These are phyloP conservation scores for Thraustochytrium sp. DNA, from an alignment of 352 stramenopile genomes.

Conservation along the genomic window DNA sequence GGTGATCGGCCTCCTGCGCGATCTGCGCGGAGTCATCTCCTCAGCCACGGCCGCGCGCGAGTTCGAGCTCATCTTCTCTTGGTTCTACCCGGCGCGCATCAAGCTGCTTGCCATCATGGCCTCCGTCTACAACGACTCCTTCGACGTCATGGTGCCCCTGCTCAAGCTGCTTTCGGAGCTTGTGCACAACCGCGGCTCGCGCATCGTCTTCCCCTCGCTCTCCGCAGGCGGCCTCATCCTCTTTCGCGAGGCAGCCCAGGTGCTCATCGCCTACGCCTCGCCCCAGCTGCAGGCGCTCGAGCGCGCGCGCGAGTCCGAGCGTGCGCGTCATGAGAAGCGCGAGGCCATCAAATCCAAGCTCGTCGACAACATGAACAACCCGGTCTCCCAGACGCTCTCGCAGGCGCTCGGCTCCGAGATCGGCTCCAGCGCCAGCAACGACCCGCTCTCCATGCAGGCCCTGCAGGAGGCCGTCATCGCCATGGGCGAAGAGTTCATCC, in stretches of 20 bases:
- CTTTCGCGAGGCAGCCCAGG: background rate
- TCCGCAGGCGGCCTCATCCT: slow-evolving; percentile 15
- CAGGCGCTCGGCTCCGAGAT: slow-evolving; percentile 2
- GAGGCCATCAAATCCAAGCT: slow-evolving; percentile 13
- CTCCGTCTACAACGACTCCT: background rate
- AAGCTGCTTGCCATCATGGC: background rate
- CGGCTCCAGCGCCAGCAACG: background rate
- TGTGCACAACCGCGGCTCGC: slow-evolving; percentile 33
- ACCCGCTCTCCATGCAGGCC: slow-evolving; percentile 31
- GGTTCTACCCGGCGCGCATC: slow-evolving; percentile 35
- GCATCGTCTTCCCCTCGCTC: slow-evolving; percentile 23
- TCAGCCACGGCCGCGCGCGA: slow-evolving; percentile 22
- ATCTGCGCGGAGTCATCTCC: slow-evolving; percentile 30
- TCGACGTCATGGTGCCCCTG: slow-evolving; percentile 29
- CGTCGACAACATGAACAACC: slow-evolving; percentile 20
- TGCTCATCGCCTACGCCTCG: background rate
- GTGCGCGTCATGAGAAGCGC: slow-evolving; percentile 14
- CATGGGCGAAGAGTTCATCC: slow-evolving; percentile 23
- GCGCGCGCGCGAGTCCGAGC: background rate
- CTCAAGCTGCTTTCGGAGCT: slow-evolving; percentile 30
- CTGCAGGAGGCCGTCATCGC: slow-evolving; percentile 15
- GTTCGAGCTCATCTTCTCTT: slow-evolving; percentile 30
- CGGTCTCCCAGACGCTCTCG: background rate
- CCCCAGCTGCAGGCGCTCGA: slow-evolving; percentile 26
- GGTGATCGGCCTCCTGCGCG: slow-evolving; percentile 9